A percentile compares a stretch with the other conserved stretches of the same genome.
Evolutionary conservation across 2,329 filamentous ascomycete species (phyloP).

Genomic region (Epichloe sp.): DNA sequence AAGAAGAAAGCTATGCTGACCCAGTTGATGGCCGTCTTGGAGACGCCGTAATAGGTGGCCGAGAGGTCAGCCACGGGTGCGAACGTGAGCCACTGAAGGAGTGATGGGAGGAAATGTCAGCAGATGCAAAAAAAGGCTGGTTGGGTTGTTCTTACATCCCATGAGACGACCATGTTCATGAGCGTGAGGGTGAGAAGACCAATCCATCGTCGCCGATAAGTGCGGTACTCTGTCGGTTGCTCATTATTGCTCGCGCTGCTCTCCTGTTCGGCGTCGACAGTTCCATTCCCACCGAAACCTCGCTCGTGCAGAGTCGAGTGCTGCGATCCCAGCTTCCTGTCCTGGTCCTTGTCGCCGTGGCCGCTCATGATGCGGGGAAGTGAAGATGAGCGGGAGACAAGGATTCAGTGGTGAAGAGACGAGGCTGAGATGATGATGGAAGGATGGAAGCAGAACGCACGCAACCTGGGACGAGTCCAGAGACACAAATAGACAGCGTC

Average conservation of each 20-base stretch:
- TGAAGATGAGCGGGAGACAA: too few relatives aligned
- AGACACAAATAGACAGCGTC: too few relatives aligned
- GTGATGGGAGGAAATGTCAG: neutral
- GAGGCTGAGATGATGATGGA: neutral
- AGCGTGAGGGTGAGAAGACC: constrained; percentile 72
- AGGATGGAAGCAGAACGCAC: neutral
- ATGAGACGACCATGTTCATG: constrained; percentile 85
- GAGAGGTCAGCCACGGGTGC: constrained; percentile 67
- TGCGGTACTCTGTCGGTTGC: constrained; percentile 23
- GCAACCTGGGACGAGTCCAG: too few relatives aligned
- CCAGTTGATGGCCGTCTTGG: constrained; percentile 78
- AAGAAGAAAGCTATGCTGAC: constrained; percentile 80
- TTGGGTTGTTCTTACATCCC: constrained; percentile 58
- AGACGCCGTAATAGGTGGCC: constrained; percentile 62
- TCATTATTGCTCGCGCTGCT: constrained; percentile 11
- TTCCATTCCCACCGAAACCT: constrained; percentile 8
- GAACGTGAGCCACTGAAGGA: constrained; percentile 68
- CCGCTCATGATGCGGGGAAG: constrained; percentile 1
- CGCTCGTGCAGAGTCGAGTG: constrained; percentile 17
- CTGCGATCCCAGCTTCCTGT: constrained; percentile 17
- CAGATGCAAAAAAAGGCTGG: neutral
- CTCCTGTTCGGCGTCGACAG: constrained; percentile 11
- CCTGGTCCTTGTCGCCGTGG: constrained; percentile 2
- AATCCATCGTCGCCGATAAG: constrained; percentile 80
- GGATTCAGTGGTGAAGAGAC: too few relatives aligned